Conservation (phyloP, 208 protist species). For the Trypanosoma melophagium region DNA sequence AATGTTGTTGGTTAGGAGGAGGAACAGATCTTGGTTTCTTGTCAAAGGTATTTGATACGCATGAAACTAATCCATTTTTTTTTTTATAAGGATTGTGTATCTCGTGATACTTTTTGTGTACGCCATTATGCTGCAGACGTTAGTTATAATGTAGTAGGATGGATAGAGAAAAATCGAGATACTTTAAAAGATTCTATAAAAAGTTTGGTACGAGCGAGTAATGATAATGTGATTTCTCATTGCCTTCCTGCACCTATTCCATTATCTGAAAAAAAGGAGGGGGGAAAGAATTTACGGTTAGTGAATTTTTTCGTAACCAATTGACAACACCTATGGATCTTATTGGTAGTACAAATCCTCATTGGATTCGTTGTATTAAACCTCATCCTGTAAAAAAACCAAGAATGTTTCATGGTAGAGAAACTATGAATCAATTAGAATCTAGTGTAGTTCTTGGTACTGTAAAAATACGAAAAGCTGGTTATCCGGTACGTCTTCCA, state of each 20-base stretch:
- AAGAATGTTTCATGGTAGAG: conserved; percentile 29
- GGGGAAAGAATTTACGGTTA: conserved; percentile 27
- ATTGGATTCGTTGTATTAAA: conserved; percentile 56
- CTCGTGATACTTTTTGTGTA: conserved; percentile 32
- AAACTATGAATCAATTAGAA: conserved; percentile 41
- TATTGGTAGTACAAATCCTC: conserved; percentile 41
- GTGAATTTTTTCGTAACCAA: conserved; percentile 37
- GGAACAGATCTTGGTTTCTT: conserved; percentile 54
- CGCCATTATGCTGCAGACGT: conserved; percentile 57
- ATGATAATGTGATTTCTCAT: conserved; percentile 18
- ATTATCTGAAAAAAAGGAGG: conserved; percentile 9
- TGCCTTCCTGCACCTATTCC: conserved; percentile 33
- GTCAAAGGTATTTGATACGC: conserved; percentile 24
- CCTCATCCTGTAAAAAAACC: conserved; percentile 44
- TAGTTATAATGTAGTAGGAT: conserved; percentile 35
- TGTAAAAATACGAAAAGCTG: conserved; percentile 43
- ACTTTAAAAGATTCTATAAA: conserved; percentile 43
- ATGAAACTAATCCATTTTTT: conserved; percentile 36
- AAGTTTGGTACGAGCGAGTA: conserved; percentile 18
- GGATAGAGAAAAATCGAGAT: conserved; percentile 48
- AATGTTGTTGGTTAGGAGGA: conserved; percentile 72
- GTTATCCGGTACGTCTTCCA: conserved; percentile 40
- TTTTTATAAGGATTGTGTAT: conserved; percentile 27
- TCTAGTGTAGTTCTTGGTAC: conserved; percentile 47
- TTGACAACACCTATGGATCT: conserved; percentile 33